Conservation (phyloP, 306 rosid species). For the Gleditsia sinensis region DNA sequence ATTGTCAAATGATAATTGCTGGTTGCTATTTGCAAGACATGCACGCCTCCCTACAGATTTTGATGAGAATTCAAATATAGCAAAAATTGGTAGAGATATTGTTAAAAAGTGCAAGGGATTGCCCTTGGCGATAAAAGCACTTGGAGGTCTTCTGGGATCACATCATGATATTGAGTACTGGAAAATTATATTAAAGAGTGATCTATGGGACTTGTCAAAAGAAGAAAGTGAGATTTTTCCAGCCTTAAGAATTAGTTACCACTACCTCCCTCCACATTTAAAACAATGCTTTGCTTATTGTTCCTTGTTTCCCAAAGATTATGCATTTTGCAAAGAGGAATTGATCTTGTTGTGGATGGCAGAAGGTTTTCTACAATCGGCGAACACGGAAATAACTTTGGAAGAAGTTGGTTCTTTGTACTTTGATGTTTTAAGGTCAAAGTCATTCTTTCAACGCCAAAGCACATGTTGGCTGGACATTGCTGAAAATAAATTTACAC, state of each 20-base stretch:
- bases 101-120: constrained; percentile 33
- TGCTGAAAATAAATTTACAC: no score
- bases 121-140: constrained; percentile 36
- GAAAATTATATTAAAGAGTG: constrained; percentile 8
- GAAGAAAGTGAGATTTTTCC: constrained; percentile 15
- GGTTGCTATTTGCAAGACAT: constrained; percentile 23
- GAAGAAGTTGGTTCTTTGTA: no score
- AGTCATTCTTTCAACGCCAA: no score
- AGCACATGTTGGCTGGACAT: no score
- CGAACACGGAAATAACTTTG: no score
- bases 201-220: constrained; percentile 5
- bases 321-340: no score
- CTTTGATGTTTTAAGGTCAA: no score
- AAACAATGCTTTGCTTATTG: constrained; percentile 44
- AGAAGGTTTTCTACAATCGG: not conserved
- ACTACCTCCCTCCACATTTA: constrained; percentile 31
- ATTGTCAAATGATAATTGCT: constrained; percentile 12
- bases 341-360: constrained; percentile 34
- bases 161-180: not conserved
- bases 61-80: not conserved
- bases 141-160: constrained; percentile 23
- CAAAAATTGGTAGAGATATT: constrained; percentile 31
- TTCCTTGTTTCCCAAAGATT: no score
- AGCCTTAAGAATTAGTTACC: constrained; percentile 32
- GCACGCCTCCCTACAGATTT: constrained; percentile 20